Base-by-base conservation (phyloP, 129 eudicot genomes). In the Tagetes patula region DNA sequence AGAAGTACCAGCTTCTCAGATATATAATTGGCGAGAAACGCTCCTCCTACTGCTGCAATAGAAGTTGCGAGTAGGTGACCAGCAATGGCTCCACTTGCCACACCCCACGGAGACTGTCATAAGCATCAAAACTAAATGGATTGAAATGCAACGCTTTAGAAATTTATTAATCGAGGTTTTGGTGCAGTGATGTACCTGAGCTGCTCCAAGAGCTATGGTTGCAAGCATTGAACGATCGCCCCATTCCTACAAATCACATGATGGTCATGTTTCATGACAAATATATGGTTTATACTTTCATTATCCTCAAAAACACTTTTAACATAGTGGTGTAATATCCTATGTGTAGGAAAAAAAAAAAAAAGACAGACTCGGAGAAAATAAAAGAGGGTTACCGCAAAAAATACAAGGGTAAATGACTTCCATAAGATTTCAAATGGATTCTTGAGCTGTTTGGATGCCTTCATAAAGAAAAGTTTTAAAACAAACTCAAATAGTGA, bases 171-270 rank as follows among this genome's bases (percentile, higher is more conserved):
- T 30, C 10, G 13, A 4, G 60, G 33, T 39, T 77, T 61, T 69
- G 41, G 31, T 6, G 60, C 67, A 33, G 42, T 50, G 40, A 20
- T 50, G 13, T 86, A 94, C 99, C 99, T 94, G 99, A 12, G 99
- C 97, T 13, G 99, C 99, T 66, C 97, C 99, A 67, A 88, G 93
- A 71, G 99, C 99, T 77, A 94, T 94, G 53, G 99, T 90, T 67
- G 99, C 99, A 76, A 94, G 92, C 99, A 94, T 94, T 37, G 99
- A 94, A 63, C 97, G 97, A 75, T 94, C 99, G 75, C 99, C 99
- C 99, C 99, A 94, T 88, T 90, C 97, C 99, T 90, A 48, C 67
- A 81, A 27, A 70, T 49, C 20, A 20, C 56, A 77, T 60, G 34
- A 77, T 38, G 39, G 34, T 5, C 66, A n/a, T 56, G 27, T 14